These are phyloP conservation scores for Suhomyces terraborum DNA, from an alignment of 1,139 yeast genomes.

Conservation along the genomic window DNA sequence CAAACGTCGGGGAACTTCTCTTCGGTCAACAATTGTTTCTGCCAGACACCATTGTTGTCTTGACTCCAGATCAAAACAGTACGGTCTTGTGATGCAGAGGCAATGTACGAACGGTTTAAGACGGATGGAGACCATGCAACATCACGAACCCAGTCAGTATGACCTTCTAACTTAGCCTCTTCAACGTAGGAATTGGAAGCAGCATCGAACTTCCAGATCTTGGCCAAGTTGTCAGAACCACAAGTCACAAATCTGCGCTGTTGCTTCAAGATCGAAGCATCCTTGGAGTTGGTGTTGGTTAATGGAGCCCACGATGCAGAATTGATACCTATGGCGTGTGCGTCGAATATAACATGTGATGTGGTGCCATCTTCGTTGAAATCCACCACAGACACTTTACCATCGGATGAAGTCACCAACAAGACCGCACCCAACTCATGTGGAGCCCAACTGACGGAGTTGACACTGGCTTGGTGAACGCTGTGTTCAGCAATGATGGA, in stretches of 20 bases:
- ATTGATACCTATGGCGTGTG: slow-evolving; percentile 92
- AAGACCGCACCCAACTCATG: slow-evolving; percentile 93
- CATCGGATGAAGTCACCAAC: slow-evolving; percentile 91
- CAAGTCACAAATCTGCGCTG: slow-evolving; percentile 79
- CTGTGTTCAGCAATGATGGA: slow-evolving; percentile 82
- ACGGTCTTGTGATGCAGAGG: slow-evolving; percentile 97
- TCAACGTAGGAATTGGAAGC: slow-evolving; percentile 59
- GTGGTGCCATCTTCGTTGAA: slow-evolving; percentile 90
- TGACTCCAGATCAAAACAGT: slow-evolving; percentile 92
- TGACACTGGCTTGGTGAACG: slow-evolving; percentile 91
- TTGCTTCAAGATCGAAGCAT: slow-evolving; percentile 30
- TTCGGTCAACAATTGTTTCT: slow-evolving; percentile 67
- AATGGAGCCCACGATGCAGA: slow-evolving; percentile 96
- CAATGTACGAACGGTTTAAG: slow-evolving; percentile 83
- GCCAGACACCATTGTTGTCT: slow-evolving; percentile 74
- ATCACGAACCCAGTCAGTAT: slow-evolving; percentile 97
- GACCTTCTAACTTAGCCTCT: slow-evolving; percentile 84
- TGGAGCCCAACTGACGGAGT: slow-evolving; percentile 96
- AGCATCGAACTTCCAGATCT: slow-evolving; percentile 79
- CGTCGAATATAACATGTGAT: slow-evolving; percentile 63
- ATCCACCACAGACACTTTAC: slow-evolving; percentile 86
- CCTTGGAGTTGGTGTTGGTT: slow-evolving; percentile 36
- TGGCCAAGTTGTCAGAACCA: slow-evolving; percentile 92
- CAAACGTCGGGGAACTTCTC: slow-evolving; percentile 95
- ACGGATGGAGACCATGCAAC: slow-evolving; percentile 97